Evolutionary conservation across 208 protist genomes (phyloP).

Genomic region (Leishmania tarentolae): DNA sequence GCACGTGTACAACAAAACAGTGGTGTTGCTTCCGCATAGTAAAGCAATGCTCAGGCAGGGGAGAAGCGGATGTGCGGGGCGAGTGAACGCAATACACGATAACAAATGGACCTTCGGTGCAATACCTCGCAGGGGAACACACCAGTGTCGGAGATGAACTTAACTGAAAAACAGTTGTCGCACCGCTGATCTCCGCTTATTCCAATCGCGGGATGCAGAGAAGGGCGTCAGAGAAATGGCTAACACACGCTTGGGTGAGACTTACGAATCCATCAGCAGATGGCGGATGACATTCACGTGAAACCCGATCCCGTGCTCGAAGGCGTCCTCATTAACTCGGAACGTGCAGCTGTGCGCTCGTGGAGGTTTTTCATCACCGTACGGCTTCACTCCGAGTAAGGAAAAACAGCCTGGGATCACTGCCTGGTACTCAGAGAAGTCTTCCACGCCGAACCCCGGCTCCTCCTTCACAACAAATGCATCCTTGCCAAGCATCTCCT

Average conservation of each 20-base stretch:
- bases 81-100: not conserved
- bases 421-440: constrained; percentile 78
- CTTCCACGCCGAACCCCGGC: constrained; percentile 60
- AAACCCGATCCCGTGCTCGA: constrained; percentile 49
- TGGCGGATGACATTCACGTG: constrained; percentile 45
- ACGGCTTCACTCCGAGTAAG: constrained; percentile 3
- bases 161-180: not conserved
- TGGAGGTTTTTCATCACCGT: not conserved
- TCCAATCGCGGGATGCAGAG: not conserved
- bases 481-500: constrained; percentile 36
- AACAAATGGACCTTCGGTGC: not conserved
- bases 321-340: constrained; percentile 48
- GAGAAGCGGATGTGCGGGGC: not conserved
- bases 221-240: not conserved
- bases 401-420: constrained; percentile 58
- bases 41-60: not conserved
- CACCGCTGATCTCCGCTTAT: not conserved
- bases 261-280: constrained; percentile 12
- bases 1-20: not conserved
- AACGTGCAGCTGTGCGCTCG: constrained; percentile 49
- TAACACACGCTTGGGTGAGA: not conserved
- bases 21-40: too few species aligned
- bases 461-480: constrained; percentile 47
- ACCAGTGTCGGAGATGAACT: not conserved
- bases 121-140: not conserved